Evolutionary conservation across 495 filamentous ascomycete species (phyloP), one percentile per base, ranked within the genome.

Genomic region (Pseudomonodictys pantanalensis): DNA sequence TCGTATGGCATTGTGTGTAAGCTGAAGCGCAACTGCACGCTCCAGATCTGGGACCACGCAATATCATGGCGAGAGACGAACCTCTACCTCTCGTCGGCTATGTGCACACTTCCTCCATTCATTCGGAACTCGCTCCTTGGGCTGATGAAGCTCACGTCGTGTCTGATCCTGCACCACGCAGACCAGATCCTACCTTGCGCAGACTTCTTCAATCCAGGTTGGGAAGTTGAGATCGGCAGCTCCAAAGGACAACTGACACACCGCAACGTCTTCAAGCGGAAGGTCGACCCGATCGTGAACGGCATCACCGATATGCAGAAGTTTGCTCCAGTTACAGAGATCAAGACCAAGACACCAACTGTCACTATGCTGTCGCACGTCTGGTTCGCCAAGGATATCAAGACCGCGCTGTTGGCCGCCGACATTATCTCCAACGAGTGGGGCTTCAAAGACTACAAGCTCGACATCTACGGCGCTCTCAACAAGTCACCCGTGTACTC

Each of bases 1-100:
- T 79, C 83, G 0, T 87, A 86, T 43, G 84, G 84, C 17, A 78
- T 86, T 26, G 76, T 86, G n/a, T 83, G 82, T 71, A 87, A 86
- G 68, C 75, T 85, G 45, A 83, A 82, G 65, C 75, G 82, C 15
- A 77, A 78, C 32, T 81, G 79, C 53, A 85, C 80, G 0, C 73
- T 86, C 38, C 81, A 84, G 58, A 83, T 87, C 56, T 87, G 84
- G 84, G 84, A 87, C 58, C 84, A 87, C 59, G 82, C 81, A 45
- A 87, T 87, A 58, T 78, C 76, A 42, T 87, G 81, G 81, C 73
- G 84, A 60, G 84, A 87, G 65, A 82, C 78, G 15, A 84, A 81
- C 55, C 73, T 83, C 6, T 84, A 81, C 54, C 72, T 84, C 6
- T 83, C 80, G 1, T 84, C 83, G 28, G 83, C 80, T 12, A 71